phyloP scores from a whole-genome alignment of 345 rosid species.

The Populus pruinosa region DNA sequence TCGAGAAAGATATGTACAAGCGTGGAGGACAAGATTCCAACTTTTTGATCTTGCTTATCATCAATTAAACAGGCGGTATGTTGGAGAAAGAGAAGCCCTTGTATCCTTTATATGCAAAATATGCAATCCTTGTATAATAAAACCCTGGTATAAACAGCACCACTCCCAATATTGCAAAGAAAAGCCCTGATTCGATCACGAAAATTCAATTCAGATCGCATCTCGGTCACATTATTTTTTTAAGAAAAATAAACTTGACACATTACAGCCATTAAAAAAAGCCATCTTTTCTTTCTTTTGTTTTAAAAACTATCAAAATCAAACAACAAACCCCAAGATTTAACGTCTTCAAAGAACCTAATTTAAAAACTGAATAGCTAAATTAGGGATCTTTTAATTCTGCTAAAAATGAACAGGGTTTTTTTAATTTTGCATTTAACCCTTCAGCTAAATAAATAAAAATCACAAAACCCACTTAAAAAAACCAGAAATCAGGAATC shows the following conservation, averaged over 20 bases:
- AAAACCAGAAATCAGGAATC: background rate
- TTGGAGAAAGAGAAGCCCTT: constrained; percentile 92
- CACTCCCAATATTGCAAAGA: constrained; percentile 81
- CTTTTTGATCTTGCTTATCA: background rate
- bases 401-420: background rate
- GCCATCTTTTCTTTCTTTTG: background rate
- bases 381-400: background rate
- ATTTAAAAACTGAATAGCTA: background rate
- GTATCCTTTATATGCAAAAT: constrained; percentile 95
- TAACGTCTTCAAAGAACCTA: background rate
- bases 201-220: background rate
- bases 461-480: background rate
- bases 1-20: constrained; percentile 11
- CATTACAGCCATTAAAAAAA: background rate
- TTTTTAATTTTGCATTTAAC: background rate
- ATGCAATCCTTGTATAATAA: constrained; percentile 87
- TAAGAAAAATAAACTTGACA: background rate
- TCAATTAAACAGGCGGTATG: constrained; percentile 68
- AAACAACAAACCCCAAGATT: background rate
- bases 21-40: background rate
- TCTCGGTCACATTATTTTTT: background rate
- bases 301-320: background rate
- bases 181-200: constrained; percentile 52
- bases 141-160: constrained; percentile 88
- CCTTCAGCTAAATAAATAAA: background rate